These are phyloP conservation scores for Nemophila menziesii DNA, from an alignment of 257 asterid species.

Conservation along the genomic window DNA sequence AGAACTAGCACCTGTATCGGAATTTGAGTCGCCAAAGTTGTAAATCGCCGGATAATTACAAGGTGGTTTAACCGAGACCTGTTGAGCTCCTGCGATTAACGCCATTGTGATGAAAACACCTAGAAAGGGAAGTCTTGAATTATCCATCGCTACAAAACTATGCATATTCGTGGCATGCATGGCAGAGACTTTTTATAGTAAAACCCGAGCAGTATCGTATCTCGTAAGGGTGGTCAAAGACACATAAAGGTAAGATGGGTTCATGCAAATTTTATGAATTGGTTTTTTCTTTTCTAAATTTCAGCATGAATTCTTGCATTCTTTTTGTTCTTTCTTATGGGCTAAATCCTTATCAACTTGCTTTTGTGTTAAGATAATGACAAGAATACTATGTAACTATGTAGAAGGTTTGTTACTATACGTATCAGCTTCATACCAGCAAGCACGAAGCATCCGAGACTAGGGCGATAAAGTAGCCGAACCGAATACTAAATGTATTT, in stretches of 20 bases:
- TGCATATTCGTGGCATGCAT: no score
- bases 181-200: no score
- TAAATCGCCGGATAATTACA: slow-evolving; percentile 41
- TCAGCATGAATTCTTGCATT: slow-evolving; percentile 6
- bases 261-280: slow-evolving; percentile 12
- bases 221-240: background rate
- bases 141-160: slow-evolving; percentile 11
- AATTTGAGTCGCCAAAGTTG: slow-evolving; percentile 53
- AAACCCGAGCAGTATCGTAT: background rate
- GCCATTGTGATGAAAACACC: background rate
- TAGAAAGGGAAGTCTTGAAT: slow-evolving; percentile 3
- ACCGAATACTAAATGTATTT: no score
- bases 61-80: slow-evolving; percentile 10
- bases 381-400: background rate
- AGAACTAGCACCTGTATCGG: slow-evolving; percentile 46
- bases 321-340: slow-evolving; percentile 6
- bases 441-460: no score
- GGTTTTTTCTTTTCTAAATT: slow-evolving; percentile 9
- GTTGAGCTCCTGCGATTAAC: background rate
- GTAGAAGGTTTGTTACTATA: no score
- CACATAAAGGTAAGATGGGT: background rate
- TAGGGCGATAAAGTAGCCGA: no score
- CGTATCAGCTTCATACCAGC: no score
- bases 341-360: background rate
- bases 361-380: background rate